These are phyloP conservation scores for Yarrowia hollandica DNA, from an alignment of 805 yeast genomes.

Conservation along the genomic window DNA sequence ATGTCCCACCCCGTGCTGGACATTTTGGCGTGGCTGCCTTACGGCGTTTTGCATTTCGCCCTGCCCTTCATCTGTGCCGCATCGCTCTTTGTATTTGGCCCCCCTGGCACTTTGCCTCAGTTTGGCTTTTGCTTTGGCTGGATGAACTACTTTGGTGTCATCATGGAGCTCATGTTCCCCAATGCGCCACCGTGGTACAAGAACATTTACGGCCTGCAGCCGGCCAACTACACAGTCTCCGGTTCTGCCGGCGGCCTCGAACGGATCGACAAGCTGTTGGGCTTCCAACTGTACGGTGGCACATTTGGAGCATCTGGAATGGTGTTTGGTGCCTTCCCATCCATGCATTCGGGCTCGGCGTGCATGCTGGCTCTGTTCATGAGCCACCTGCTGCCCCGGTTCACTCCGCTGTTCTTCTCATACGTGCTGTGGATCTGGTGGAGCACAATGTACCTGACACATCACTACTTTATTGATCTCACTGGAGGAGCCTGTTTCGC, in stretches of 20 bases:
- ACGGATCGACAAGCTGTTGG: constrained; percentile 76
- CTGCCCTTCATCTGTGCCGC: constrained; percentile 85
- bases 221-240: constrained; percentile 86
- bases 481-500: constrained; percentile 92
- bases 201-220: constrained; percentile 75
- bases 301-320: constrained; percentile 84
- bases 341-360: constrained; percentile 92
- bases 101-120: constrained; percentile 80
- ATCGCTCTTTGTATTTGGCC: constrained; percentile 79
- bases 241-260: constrained; percentile 97
- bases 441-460: constrained; percentile 97
- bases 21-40: constrained; percentile 92
- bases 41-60: constrained; percentile 87
- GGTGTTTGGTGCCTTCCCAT: constrained; percentile 85
- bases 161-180: constrained; percentile 79
- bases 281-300: constrained; percentile 78
- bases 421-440: constrained; percentile 97
- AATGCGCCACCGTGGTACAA: constrained; percentile 99
- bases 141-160: constrained; percentile 85
- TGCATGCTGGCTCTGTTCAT: constrained; percentile 90
- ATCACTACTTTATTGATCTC: constrained; percentile 91
- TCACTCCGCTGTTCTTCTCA: constrained; percentile 61
- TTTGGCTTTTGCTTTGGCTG: constrained; percentile 94
- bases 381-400: constrained; percentile 75
- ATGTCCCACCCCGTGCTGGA: constrained; percentile 65